Percentiles rank a stretch among this genome's conserved stretches.
phyloP scores from a whole-genome alignment of 2,329 filamentous ascomycete species.

The Magnaporthiopsis rhizophila region DNA sequence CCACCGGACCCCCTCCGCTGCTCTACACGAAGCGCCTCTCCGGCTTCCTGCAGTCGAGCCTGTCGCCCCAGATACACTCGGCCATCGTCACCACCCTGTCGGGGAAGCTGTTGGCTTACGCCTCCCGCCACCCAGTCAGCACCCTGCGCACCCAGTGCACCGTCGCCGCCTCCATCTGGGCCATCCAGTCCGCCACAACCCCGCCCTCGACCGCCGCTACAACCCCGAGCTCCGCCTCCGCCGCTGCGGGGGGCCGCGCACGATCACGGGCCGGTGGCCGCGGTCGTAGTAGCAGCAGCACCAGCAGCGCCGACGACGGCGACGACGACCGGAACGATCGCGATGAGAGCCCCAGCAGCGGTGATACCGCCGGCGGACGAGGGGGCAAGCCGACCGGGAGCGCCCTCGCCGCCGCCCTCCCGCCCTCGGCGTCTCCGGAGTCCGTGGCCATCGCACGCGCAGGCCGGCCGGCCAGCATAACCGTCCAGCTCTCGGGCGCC shows the following conservation, averaged over 20 bases:
- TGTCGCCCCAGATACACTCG: constrained; percentile 48
- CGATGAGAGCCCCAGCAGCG: constrained; percentile 17
- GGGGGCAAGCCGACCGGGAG: not conserved
- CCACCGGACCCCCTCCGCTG: constrained; percentile 34
- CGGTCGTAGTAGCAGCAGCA: constrained; percentile 9
- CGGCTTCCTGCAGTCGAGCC: constrained; percentile 51
- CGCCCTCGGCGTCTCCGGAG: constrained; percentile 10
- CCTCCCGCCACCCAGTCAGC: constrained; percentile 46
- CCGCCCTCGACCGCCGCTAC: constrained; percentile 23
- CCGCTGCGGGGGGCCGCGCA: constrained; percentile 11
- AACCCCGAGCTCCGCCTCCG: constrained; percentile 11
- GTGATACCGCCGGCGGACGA: constrained; percentile 8
- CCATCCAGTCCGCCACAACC: constrained; percentile 43
- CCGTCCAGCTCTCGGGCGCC: constrained; percentile 46
- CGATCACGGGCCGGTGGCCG: constrained; percentile 12
- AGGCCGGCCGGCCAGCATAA: constrained; percentile 27
- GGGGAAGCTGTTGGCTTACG: constrained; percentile 57
- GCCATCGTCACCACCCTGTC: constrained; percentile 51
- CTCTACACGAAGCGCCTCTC: constrained; percentile 60
- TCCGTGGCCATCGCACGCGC: constrained; percentile 1
- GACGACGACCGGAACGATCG: constrained; percentile 10
- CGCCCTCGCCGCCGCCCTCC: constrained; percentile 3
- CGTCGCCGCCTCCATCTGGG: constrained; percentile 54
- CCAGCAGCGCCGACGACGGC: constrained; percentile 16
- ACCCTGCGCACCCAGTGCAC: constrained; percentile 55